phyloP scores from a whole-genome alignment of 169 alveolate species.

The Theileria parva region DNA sequence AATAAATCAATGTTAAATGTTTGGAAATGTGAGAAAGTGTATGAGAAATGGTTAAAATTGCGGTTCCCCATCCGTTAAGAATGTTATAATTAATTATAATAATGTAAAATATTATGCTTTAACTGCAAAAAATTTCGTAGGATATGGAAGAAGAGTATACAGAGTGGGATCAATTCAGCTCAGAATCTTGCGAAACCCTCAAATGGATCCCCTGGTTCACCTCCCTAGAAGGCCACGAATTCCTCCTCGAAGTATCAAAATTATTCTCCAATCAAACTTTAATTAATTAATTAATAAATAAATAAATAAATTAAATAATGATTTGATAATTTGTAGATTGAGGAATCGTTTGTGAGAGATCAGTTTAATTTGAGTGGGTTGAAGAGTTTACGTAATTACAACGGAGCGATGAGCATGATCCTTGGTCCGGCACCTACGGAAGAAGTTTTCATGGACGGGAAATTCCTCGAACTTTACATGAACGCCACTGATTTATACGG shows the following conservation, averaged over 20 bases:
- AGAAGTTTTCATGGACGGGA: conserved; percentile 74
- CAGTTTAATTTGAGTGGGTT: conserved; percentile 73
- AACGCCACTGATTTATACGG: conserved; percentile 92
- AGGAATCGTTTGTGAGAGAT: conserved; percentile 72
- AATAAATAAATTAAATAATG: conserved; percentile 24
- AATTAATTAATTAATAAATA: not conserved
- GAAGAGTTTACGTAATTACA: conserved; percentile 68
- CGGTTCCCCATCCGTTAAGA: conserved; percentile 8
- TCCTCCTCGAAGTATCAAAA: conserved; percentile 43
- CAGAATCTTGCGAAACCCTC: conserved; percentile 51
- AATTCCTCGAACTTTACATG: conserved; percentile 55
- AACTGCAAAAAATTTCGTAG: not conserved
- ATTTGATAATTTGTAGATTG: conserved; percentile 46
- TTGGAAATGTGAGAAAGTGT: no score
- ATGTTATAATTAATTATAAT: not conserved
- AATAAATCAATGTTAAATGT: no score
- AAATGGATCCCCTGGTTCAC: conserved; percentile 71
- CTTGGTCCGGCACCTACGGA: conserved; percentile 79
- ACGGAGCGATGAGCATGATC: conserved; percentile 72
- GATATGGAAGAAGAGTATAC: conserved; percentile 31
- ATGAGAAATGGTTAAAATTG: no score
- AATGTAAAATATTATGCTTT: not conserved
- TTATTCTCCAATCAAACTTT: not conserved
- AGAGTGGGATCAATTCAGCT: conserved; percentile 60
- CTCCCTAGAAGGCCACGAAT: conserved; percentile 67